A percentile compares a stretch with the other conserved stretches of the same genome.
Conservation (phyloP, 495 filamentous ascomycete species). For the Aspergillus indologenus region DNA sequence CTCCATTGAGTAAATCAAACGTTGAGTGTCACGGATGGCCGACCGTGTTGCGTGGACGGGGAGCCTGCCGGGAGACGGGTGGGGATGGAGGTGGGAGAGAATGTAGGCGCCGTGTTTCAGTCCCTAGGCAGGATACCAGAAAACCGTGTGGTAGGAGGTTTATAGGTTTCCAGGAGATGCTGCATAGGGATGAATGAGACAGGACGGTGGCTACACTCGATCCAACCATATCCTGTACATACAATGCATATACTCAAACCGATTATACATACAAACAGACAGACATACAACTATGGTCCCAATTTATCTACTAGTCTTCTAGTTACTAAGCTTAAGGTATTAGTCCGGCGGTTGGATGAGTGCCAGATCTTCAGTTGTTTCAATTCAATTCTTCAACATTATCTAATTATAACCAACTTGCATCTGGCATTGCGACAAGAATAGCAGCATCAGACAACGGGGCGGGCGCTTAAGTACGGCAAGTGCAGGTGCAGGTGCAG, state of each 20-base stretch:
- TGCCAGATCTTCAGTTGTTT: neutral
- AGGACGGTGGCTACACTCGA: too few relatives aligned
- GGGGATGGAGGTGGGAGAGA: constrained; percentile 1
- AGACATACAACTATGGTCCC: too few relatives aligned
- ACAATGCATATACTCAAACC: too few relatives aligned
- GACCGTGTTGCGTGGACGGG: neutral
- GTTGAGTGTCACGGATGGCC: neutral
- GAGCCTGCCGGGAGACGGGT: neutral
- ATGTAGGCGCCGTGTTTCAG: constrained; percentile 25
- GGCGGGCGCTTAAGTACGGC: constrained; percentile 7
- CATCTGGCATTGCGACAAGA: neutral
- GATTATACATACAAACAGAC: too few relatives aligned
- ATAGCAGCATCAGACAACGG: neutral
- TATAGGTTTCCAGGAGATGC: neutral
- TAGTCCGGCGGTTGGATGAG: neutral
- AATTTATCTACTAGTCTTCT: too few relatives aligned
- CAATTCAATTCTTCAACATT: neutral
- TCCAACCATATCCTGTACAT: neutral
- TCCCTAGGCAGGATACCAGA: constrained; percentile 9
- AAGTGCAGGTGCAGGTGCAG: neutral
- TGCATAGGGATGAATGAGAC: too few relatives aligned
- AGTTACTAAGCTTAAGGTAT: too few relatives aligned
- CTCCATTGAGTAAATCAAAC: constrained; percentile 33
- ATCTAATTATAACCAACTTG: neutral
- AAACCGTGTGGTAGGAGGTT: neutral